Evolutionary conservation across 441 rosid species (phyloP), one percentile per base, ranked within the genome.

Genomic region (Gossypium davidsonii): DNA sequence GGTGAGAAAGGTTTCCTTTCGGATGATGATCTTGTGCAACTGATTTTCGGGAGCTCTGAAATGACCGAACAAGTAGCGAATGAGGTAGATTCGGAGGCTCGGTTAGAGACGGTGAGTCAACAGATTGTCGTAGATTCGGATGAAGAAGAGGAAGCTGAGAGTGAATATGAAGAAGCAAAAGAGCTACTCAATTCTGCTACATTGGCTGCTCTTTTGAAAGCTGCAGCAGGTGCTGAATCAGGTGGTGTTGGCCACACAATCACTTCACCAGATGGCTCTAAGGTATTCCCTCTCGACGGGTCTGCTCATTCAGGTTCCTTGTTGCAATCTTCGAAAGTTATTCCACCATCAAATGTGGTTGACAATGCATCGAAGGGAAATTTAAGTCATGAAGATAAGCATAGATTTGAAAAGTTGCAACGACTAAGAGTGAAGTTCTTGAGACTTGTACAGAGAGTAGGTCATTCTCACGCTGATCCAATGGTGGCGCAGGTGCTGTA

Each of bases 391-490:
- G 88, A 85, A 83, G 94, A 90, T 71, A 88, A 78, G 80, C 79
- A 87, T 82, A 83, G 78, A 76, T 71, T 84, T 11, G 87, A 84
- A 77, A 85, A 85, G 83, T 78, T 85, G 6, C 85, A 89, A 69
- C 77, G 65, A 68, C 42, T 89, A 64, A 83, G 87, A 76, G 86
- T 82, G 57, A 90, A 87, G 79, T 88, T 89, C 81, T 80, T 89
- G 81, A 89, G 91, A 78, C 88, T 90, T 65, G 86, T 85, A 28
- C 81, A 71, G 57, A 74, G 85, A 67, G 71, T 85, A 25, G 84
- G 89, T 72, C 74, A 42, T 73, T 82, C 89, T 60, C 66, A 77
- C 49, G 87, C 92, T 49, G 83, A 85, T 74, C 74, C 87, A 46
- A 18, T 81, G 28, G 91, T 77, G 15, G 81, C 83, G 44, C 88